Percentiles rank a stretch among this genome's conserved stretches.
phyloP scores from a whole-genome alignment of 306 rosid genomes.

The Quercus bicolor region DNA sequence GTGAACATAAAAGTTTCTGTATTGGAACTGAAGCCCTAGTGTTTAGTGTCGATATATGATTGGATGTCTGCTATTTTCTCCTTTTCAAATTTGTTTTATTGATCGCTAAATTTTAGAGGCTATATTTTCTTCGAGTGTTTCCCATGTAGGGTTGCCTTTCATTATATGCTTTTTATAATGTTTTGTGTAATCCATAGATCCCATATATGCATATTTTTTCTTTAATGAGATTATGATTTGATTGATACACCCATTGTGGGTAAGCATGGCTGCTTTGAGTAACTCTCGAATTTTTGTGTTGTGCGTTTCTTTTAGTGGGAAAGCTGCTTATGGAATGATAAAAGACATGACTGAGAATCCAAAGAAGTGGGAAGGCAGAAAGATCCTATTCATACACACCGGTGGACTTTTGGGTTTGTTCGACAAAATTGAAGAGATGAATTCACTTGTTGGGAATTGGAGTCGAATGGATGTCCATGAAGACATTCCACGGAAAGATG shows the following conservation, averaged over 20 bases:
- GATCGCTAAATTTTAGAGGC: too few species aligned
- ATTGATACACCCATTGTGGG: neutral
- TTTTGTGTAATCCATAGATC: neutral
- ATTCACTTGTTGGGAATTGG: slow-evolving; percentile 67
- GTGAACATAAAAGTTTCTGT: too few species aligned
- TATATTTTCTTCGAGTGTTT: too few species aligned
- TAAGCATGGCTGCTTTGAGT: neutral
- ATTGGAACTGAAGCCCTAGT: too few species aligned
- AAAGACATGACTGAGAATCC: slow-evolving; percentile 75
- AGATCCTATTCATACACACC: slow-evolving; percentile 83
- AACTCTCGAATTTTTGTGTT: neutral
- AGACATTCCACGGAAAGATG: slow-evolving; percentile 67
- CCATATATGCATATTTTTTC: neutral
- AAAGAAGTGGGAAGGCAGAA: slow-evolving; percentile 93
- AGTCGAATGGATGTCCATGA: slow-evolving; percentile 69
- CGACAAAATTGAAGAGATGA: slow-evolving; percentile 79
- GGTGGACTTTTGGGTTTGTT: slow-evolving; percentile 91
- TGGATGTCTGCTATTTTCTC: too few species aligned
- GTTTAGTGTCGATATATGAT: too few species aligned
- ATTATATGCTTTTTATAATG: too few species aligned
- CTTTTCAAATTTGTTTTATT: too few species aligned
- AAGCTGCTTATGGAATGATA: slow-evolving; percentile 70
- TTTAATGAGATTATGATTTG: slow-evolving; percentile 2
- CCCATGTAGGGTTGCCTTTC: too few species aligned
- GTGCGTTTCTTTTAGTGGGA: slow-evolving; percentile 55